Base-by-base conservation (phyloP, 75 land plant genomes). In the Azolla pinnata region DNA sequence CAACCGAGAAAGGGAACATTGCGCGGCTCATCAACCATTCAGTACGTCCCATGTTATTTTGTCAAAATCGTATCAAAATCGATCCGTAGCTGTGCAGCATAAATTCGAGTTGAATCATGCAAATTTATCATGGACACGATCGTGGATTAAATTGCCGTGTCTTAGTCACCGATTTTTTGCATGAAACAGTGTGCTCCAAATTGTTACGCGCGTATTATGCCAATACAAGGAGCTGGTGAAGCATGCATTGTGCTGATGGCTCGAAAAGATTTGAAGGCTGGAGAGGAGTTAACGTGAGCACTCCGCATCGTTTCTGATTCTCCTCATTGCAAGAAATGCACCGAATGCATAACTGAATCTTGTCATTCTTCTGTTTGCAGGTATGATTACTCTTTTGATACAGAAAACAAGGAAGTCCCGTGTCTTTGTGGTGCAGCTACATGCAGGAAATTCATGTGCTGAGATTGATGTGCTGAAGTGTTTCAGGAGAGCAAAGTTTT, bases 11-110 rank as follows among this genome's bases (percentile, higher is more conserved):
- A 56, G 98, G 98, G 23, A 93, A 88, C 65, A 81, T 93, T 21
- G 98, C 84, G 46, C 90, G 98, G 27, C 64, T 88, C 28, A 88
- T 93, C 45, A 93, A 93, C 51, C 98, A 93, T 72, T 93, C 98
- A 29, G 95, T 88, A 71, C 72, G 85, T 49, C 20, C 28, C 63
- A n/a, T 8, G 31, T 47, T 45, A 20, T 27, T 29, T 23, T 59
- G n/a, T 38, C 30, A 25, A 16, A 35, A 59, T 33, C 42, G 23
- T 59, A 20, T 20, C 52, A 4, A 49, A 20, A 4, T 4, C 52
- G 19, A 5, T 20, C 25, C 52, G 19, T 49, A n/a, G n/a, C n/a
- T n/a, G n/a, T n/a, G n/a, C n/a, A n/a, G n/a, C n/a, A n/a, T n/a
- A n/a, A n/a, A n/a, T n/a, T n/a, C n/a, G n/a, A n/a, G n/a, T n/a